These are phyloP conservation scores for Starmerella vitae DNA, from an alignment of 805 yeast genomes.

Conservation along the genomic window DNA sequence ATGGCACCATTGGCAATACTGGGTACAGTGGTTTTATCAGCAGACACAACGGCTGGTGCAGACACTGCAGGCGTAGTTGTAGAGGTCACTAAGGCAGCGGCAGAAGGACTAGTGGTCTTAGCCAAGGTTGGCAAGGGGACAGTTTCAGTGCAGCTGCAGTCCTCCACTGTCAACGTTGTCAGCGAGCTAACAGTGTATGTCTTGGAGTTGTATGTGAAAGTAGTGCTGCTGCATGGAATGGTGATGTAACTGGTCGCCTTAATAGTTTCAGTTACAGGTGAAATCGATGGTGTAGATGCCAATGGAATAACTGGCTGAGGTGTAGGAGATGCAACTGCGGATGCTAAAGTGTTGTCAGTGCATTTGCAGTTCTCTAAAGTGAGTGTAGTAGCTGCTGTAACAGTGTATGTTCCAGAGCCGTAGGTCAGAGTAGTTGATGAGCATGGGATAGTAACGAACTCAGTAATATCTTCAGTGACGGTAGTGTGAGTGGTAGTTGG, in stretches of 20 bases:
- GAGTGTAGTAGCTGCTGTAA: constrained; percentile 18
- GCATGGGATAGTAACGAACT: constrained; percentile 19
- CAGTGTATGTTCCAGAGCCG: constrained; percentile 30
- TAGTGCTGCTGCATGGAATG: constrained; percentile 15
- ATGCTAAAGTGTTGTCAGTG: constrained; percentile 47
- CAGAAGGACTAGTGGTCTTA: constrained; percentile 6
- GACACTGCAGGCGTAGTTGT: constrained; percentile 14
- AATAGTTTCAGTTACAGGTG: constrained; percentile 14
- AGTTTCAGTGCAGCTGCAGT: constrained; percentile 16
- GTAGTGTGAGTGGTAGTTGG: not conserved
- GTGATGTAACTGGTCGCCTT: constrained; percentile 12
- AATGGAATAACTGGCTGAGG: not conserved
- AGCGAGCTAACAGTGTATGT: constrained; percentile 16
- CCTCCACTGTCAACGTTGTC: constrained; percentile 16
- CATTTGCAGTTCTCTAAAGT: constrained; percentile 45
- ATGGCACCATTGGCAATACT: constrained; percentile 6
- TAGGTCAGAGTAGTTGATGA: constrained; percentile 19
- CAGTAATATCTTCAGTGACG: constrained; percentile 15
- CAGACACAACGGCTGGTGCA: constrained; percentile 9
- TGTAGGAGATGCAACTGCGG: not conserved
- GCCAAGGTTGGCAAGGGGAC: constrained; percentile 1
- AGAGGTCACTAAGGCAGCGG: constrained; percentile 11
- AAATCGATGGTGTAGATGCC: constrained; percentile 31
- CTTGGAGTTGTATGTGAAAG: constrained; percentile 12
- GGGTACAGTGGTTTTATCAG: constrained; percentile 7